Base-by-base conservation (phyloP, 202 grass and related monocot species). In the Tripidium arundinaceum region DNA sequence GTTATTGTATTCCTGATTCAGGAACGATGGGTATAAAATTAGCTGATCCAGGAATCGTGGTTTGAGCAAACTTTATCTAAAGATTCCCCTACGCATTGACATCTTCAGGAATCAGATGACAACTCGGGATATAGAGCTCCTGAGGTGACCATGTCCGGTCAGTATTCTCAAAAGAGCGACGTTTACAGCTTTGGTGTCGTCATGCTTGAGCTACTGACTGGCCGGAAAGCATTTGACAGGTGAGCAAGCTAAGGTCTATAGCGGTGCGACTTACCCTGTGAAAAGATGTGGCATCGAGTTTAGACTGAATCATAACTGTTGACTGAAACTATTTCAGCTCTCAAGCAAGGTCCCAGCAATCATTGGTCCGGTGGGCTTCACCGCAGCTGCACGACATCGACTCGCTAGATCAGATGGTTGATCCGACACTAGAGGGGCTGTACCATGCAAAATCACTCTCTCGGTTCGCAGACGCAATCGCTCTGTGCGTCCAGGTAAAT, bases 151-250 rank as follows among this genome's bases (percentile, higher is more conserved):
- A 89, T 94, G 94, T 85, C 81, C 0, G 86, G 88, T 21, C 89
- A 92, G 49, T 89, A 91, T 75, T 89, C 83, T 29, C 71, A 84
- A 43, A 98, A 94, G 87, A 92, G 94, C 39, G 94, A 94, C 15
- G 80, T 98, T 64, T 98, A 94, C 83, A 94, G 91, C 80, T 98
- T 98, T 26, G 94, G 91, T 76, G 88, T 94, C 3, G 88, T 98
- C 74, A 98, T 98, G 94, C 83, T 98, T 28, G 91, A 98, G 72
- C 91, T 98, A 62, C 70, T 98, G 76, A 92, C 94, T 57, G 91
- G 91, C 9, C 72, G 88, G 36, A 90, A 94, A 83, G 87, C 94
- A 54, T 98, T 92, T 66, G 94, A 98, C 79, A 91, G 89, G 94
- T 98, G 77, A 84, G 12, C 22, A 77, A 28, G 40, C 52, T 22